A percentile compares a stretch with the other conserved stretches of the same genome.
These are phyloP conservation scores for Chimonanthus praecox DNA, from an alignment of 164 flowering plant species.

Conservation along the genomic window DNA sequence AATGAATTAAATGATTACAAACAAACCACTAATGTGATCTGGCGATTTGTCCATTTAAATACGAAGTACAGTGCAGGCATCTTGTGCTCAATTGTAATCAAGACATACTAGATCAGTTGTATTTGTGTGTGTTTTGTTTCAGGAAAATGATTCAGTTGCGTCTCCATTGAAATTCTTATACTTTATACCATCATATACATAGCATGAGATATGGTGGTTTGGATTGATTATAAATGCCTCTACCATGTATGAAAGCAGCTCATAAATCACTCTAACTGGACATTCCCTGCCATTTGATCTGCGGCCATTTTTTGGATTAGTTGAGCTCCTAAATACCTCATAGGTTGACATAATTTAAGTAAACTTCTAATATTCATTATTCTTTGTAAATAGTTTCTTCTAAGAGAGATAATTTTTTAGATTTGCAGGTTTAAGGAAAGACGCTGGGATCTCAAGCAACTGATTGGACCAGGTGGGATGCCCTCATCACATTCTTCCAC, in stretches of 20 bases:
- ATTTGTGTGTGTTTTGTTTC: no score
- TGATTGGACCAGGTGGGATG: slow-evolving; percentile 92
- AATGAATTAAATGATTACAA: no score
- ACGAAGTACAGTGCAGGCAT: no score
- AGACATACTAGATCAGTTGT: no score
- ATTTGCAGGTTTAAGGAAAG: slow-evolving; percentile 81
- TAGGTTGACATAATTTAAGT: background rate
- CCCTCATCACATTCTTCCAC: slow-evolving; percentile 99
- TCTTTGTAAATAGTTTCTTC: slow-evolving; percentile 14
- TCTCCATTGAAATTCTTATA: no score
- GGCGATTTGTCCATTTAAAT: no score
- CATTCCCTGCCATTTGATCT: no score
- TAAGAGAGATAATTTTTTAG: slow-evolving; percentile 33
- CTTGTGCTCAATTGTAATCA: no score
- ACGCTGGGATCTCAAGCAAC: slow-evolving; percentile 68
- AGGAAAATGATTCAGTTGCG: no score
- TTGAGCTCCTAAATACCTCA: background rate
- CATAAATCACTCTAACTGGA: background rate
- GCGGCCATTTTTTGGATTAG: background rate
- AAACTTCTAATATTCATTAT: background rate
- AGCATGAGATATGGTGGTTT: background rate
- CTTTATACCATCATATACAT: no score
- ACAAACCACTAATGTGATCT: no score
- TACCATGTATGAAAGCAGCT: background rate
- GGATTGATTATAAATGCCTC: background rate